phyloP scores from a whole-genome alignment of 345 rosid species.

The Chamaenerion angustifolium region DNA sequence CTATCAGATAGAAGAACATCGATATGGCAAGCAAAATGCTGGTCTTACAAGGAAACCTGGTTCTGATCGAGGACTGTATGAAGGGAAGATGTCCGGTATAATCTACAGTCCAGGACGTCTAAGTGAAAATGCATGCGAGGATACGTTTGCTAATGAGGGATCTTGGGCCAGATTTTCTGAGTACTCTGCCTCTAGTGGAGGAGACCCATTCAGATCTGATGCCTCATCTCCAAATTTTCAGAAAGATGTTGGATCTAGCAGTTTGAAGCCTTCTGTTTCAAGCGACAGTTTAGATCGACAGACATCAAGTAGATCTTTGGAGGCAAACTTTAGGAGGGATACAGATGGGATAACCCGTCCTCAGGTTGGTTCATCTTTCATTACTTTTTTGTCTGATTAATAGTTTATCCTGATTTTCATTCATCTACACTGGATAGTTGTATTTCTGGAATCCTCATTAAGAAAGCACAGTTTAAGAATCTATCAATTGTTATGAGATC shows the following conservation, averaged over 20 bases:
- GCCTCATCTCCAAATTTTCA: slow-evolving; percentile 59
- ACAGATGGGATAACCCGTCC: slow-evolving; percentile 29
- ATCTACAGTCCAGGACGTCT: slow-evolving; percentile 61
- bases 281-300: slow-evolving; percentile 21
- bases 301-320: slow-evolving; percentile 23
- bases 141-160: slow-evolving; percentile 76
- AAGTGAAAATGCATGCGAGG: slow-evolving; percentile 51
- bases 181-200: slow-evolving; percentile 70
- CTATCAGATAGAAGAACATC: slow-evolving; percentile 82
- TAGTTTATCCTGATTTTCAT: neutral
- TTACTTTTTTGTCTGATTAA: neutral
- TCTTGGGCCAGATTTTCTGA: slow-evolving; percentile 75
- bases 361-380: slow-evolving; percentile 27
- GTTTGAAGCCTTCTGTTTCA: slow-evolving; percentile 30
- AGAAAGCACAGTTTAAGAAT: too few species aligned
- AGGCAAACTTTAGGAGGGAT: slow-evolving; percentile 23
- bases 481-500: too few species aligned
- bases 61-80: slow-evolving; percentile 56
- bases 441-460: too few species aligned
- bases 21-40: slow-evolving; percentile 60
- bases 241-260: slow-evolving; percentile 41
- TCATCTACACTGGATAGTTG: neutral
- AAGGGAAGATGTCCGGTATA: slow-evolving; percentile 58
- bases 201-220: slow-evolving; percentile 54
- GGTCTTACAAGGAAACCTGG: slow-evolving; percentile 74